These are phyloP conservation scores for Tephrocybe sp. DNA, from an alignment of 768 basidiomycete species.

Conservation along the genomic window DNA sequence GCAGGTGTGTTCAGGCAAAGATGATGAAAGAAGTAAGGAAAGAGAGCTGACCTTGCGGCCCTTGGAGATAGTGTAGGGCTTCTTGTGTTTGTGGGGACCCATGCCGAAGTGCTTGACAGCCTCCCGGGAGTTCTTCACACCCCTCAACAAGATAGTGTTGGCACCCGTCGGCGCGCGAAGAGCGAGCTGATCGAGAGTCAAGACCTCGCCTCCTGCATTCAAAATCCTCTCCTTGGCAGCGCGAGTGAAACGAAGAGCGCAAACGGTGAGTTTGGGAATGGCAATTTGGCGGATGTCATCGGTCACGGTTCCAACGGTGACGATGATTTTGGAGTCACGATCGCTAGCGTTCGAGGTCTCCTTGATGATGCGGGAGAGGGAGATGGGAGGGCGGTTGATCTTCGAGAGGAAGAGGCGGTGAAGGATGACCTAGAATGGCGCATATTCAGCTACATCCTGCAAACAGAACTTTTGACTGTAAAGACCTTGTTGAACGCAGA, in stretches of 20 bases:
- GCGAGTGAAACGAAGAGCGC: constrained; percentile 93
- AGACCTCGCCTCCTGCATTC: constrained; percentile 89
- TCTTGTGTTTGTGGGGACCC: constrained; percentile 98
- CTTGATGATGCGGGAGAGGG: constrained; percentile 87
- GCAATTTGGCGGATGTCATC: constrained; percentile 88
- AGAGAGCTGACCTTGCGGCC: constrained; percentile 75
- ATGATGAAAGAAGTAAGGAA: neutral
- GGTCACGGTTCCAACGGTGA: constrained; percentile 88
- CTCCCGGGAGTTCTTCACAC: constrained; percentile 91
- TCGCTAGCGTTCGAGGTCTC: constrained; percentile 70
- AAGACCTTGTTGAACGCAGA: constrained; percentile 91
- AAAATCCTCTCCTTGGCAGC: constrained; percentile 93
- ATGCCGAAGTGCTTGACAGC: constrained; percentile 98
- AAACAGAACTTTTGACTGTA: neutral
- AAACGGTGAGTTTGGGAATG: constrained; percentile 88
- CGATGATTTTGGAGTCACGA: constrained; percentile 78
- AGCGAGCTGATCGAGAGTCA: constrained; percentile 97
- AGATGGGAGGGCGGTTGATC: constrained; percentile 95
- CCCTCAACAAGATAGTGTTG: constrained; percentile 92
- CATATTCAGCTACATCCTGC: neutral
- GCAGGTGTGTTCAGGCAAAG: constrained; percentile 5
- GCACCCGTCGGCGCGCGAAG: constrained; percentile 90
- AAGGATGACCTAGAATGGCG: constrained; percentile 70
- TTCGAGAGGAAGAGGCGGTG: constrained; percentile 96
- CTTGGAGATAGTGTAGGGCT: constrained; percentile 93